Evolutionary conservation across 192 early-diverging fungal species (phyloP).

Genomic region (Gigaspora rosea): DNA sequence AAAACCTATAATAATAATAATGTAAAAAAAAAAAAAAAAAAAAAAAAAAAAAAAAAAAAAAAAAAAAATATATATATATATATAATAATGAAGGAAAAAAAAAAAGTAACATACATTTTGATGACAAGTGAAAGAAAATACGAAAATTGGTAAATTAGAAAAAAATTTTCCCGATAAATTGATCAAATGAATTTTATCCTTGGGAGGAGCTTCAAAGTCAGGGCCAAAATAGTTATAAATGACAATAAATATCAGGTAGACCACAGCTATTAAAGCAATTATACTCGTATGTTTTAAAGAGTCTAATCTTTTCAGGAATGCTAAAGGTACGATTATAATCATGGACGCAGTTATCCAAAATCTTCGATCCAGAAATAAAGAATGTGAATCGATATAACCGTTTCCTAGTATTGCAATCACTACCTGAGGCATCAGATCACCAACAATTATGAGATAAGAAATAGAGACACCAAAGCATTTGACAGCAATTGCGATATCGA

Average conservation of each 20-base stretch:
- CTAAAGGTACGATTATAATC: constrained; percentile 69
- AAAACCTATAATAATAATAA: constrained; percentile 72
- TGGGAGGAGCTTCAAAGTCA: constrained; percentile 54
- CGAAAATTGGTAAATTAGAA: constrained; percentile 89
- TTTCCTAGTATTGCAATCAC: constrained; percentile 38
- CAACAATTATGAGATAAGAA: constrained; percentile 93
- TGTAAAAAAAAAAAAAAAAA: too few species aligned
- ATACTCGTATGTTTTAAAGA: constrained; percentile 88
- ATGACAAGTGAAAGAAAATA: constrained; percentile 99
- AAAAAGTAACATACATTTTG: constrained; percentile 75
- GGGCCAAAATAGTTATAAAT: constrained; percentile 71
- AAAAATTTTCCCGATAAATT: constrained; percentile 65
- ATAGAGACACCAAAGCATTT: constrained; percentile 98
- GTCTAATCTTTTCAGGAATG: constrained; percentile 82
- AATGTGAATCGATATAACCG: constrained; percentile 30
- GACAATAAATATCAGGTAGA: constrained; percentile 87
- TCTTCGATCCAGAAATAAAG: constrained; percentile 59
- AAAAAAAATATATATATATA: constrained; percentile 5
- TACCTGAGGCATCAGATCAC: constrained; percentile 88
- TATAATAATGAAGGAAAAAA: background rate
- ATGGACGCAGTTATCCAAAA: constrained; percentile 90
- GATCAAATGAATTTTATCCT: constrained; percentile 61
- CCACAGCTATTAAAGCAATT: constrained; percentile 81
- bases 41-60: too few species aligned
- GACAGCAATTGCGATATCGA: constrained; percentile 96